Base-by-base conservation (phyloP, 164 flowering plant species). In the Macadamia integrifolia region DNA sequence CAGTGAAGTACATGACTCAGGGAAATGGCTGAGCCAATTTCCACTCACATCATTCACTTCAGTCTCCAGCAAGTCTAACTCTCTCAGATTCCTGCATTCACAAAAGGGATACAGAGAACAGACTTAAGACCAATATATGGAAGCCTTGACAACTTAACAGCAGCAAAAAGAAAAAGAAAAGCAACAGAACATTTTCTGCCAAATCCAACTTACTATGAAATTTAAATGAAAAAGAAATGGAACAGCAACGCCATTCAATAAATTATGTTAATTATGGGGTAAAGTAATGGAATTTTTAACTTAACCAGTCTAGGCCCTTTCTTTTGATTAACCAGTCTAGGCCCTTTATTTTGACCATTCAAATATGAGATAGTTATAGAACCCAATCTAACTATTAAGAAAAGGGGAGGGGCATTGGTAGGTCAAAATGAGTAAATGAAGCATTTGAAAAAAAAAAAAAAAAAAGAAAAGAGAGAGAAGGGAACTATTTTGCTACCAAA, bases 31-130 rank as follows among this genome's bases (percentile, higher is more conserved):
- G 12, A 93, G 83, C 98, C 98, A 93, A 67, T 88, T 80, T 66
- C 97, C 96, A 71, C 88, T 84, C 10, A 72, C 72, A 68, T 91
- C 97, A 8, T 90, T 96, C 74, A 91, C 94, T 61, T 89, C 93
- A 74, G 93, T 83, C 74, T 93, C 96, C 58, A 83, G 77, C 81
- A 93, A 82, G 71, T 93, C 96, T 61, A 93, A 79, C 76, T 80
- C 93, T 69, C 80, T 82, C 71, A 93, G 77, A 71, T 85, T 82
- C 83, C 98, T 93, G 81, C 73, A 73, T 28, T 23, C 60, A 28
- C 66, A 69, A 61, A 60, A 31, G 72, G 32, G 44, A 5, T 46
- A 29, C 29, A 9, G 67, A 23, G 17, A 68, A 35, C 5, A 5
- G 40, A 35, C 5, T 35, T 35, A 2, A 35, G 40, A 35, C 40